Percentiles rank a stretch among this genome's conserved stretches.
Conservation (phyloP, 305 asterid genomes). For the Fraxinus velutina region DNA sequence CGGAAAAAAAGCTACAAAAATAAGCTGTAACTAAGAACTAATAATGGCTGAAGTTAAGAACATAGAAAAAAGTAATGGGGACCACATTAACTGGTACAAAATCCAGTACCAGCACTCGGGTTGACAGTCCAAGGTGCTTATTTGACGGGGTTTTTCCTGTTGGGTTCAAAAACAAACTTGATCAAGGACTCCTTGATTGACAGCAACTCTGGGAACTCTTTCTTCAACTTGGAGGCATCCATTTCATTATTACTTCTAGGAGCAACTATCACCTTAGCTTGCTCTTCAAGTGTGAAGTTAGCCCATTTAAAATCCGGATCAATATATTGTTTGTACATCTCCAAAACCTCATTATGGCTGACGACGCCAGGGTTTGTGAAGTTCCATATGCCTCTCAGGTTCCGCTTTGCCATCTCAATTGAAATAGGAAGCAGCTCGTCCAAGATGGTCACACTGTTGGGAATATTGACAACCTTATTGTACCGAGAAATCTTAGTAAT, state of each 20-base stretch:
- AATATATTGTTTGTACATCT: conserved; percentile 74
- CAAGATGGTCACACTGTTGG: conserved; percentile 90
- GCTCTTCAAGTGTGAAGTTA: conserved; percentile 86
- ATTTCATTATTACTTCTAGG: conserved; percentile 81
- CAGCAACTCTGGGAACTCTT: conserved; percentile 72
- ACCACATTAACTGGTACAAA: not conserved
- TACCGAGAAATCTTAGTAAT: conserved; percentile 84
- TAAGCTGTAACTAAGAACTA: not conserved
- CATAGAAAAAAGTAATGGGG: conserved; percentile 5
- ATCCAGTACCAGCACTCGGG: conserved; percentile 21
- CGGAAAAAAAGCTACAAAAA: not conserved
- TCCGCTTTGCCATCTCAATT: conserved; percentile 89
- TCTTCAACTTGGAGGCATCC: conserved; percentile 34
- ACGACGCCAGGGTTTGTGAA: conserved; percentile 88
- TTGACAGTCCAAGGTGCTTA: not conserved
- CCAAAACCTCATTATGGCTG: conserved; percentile 82
- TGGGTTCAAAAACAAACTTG: conserved; percentile 75
- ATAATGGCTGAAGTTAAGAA: not conserved
- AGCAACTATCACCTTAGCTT: conserved; percentile 90
- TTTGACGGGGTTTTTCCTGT: conserved; percentile 54
- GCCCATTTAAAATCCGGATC: conserved; percentile 54
- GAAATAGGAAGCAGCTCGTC: conserved; percentile 92
- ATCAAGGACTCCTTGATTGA: conserved; percentile 76
- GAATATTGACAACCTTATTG: conserved; percentile 81
- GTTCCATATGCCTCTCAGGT: conserved; percentile 86